These are phyloP conservation scores for Didymella glomerata DNA, from an alignment of 2,329 filamentous ascomycete species.

Conservation along the genomic window DNA sequence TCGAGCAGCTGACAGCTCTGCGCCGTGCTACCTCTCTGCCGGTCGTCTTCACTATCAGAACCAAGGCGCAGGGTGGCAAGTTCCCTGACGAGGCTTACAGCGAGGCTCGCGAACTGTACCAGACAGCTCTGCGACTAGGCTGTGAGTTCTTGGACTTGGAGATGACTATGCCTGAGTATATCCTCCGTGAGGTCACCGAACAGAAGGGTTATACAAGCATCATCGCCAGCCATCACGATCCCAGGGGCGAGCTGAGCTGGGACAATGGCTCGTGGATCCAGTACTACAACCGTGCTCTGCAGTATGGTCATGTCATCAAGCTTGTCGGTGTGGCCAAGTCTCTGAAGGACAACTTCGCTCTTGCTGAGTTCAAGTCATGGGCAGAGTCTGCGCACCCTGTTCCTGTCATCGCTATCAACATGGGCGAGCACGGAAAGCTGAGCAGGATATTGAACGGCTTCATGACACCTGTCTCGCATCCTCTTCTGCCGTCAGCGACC, in stretches of 20 bases:
- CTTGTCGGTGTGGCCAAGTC: slow-evolving; percentile 81
- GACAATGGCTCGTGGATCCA: slow-evolving; percentile 90
- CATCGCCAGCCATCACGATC: slow-evolving; percentile 96
- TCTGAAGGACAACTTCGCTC: slow-evolving; percentile 85
- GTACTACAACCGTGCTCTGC: slow-evolving; percentile 87
- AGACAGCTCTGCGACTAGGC: slow-evolving; percentile 79
- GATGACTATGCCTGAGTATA: slow-evolving; percentile 80
- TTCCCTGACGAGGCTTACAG: slow-evolving; percentile 81
- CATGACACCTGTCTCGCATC: slow-evolving; percentile 93
- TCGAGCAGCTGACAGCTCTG: slow-evolving; percentile 81
- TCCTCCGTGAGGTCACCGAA: slow-evolving; percentile 74
- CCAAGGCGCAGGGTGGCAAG: slow-evolving; percentile 82
- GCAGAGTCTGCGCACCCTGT: slow-evolving; percentile 76
- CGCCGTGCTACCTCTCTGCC: slow-evolving; percentile 76
- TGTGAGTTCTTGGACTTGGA: slow-evolving; percentile 95
- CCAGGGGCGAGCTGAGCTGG: slow-evolving; percentile 81
- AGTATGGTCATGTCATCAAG: slow-evolving; percentile 94
- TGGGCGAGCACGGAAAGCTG: slow-evolving; percentile 86
- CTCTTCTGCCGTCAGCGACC: slow-evolving; percentile 87
- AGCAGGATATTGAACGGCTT: slow-evolving; percentile 91
- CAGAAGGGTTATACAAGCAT: slow-evolving; percentile 79
- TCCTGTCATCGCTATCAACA: slow-evolving; percentile 95
- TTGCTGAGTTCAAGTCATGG: slow-evolving; percentile 81
- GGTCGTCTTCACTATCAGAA: slow-evolving; percentile 91
- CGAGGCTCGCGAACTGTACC: slow-evolving; percentile 78